Conservation (phyloP, 2,329 filamentous ascomycete genomes). For the Plectosphaerella plurivora region DNA sequence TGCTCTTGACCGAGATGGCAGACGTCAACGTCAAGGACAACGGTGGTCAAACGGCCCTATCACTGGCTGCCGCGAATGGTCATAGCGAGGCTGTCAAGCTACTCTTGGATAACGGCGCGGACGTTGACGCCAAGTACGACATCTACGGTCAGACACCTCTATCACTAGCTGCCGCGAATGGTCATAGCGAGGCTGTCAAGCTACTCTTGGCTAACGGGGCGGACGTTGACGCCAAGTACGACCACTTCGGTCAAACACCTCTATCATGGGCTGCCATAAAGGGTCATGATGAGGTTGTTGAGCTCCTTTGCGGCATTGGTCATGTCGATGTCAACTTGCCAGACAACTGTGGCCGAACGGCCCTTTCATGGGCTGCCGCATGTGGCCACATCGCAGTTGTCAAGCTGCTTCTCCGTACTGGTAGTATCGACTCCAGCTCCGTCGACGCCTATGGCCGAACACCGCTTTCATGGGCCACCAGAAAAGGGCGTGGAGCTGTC, state of each 20-base stretch:
- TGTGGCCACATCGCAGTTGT: not conserved
- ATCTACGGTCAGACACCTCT: slow-evolving; percentile 4
- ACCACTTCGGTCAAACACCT: slow-evolving; percentile 8
- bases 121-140: not conserved
- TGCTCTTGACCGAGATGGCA: not conserved
- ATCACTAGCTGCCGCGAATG: slow-evolving; percentile 9
- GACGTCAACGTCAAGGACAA: not conserved
- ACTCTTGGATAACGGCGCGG: not conserved
- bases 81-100: not conserved
- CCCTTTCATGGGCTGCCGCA: not conserved
- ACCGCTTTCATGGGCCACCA: not conserved
- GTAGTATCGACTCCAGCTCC: not conserved
- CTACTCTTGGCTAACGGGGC: slow-evolving; percentile 11
- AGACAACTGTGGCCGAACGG: not conserved
- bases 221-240: slow-evolving; percentile 9
- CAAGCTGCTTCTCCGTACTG: not conserved
- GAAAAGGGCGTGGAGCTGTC: too few relatives aligned
- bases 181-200: slow-evolving; percentile 5
- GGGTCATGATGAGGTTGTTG: slow-evolving; percentile 10
- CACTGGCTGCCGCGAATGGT: not conserved
- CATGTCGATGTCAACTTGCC: not conserved
- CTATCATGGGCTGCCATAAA: slow-evolving; percentile 12
- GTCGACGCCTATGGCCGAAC: not conserved
- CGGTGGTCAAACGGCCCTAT: not conserved
- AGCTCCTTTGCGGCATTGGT: not conserved